A percentile compares a stretch with the other conserved stretches of the same genome.
Conservation (phyloP, 2,329 filamentous ascomycete genomes). For the Colletotrichum shisoi region DNA sequence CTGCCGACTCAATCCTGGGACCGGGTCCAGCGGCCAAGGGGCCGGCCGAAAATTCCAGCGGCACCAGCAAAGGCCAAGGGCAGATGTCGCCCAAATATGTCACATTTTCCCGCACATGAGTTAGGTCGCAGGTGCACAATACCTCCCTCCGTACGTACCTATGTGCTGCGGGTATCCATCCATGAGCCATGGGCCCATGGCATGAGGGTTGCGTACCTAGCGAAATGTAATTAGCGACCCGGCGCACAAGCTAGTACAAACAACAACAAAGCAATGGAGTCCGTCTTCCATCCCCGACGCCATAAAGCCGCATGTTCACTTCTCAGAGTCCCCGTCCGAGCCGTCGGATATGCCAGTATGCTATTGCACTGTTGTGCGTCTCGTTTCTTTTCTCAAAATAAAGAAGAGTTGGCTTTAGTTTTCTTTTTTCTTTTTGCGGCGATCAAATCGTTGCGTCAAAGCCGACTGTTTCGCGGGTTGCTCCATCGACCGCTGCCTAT, state of each 20-base stretch:
- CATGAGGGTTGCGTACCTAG: neutral
- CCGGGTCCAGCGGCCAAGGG: slow-evolving; percentile 18
- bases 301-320: neutral
- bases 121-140: too few relatives aligned
- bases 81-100: slow-evolving; percentile 2
- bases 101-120: neutral
- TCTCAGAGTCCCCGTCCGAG: neutral
- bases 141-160: neutral
- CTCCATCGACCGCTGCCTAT: neutral
- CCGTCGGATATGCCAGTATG: neutral
- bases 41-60: slow-evolving; percentile 35
- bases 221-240: neutral
- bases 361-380: neutral
- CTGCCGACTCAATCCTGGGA: neutral
- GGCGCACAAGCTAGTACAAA: neutral
- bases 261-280: slow-evolving; percentile 1
- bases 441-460: neutral
- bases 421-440: too few relatives aligned
- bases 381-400: too few relatives aligned
- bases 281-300: too few relatives aligned
- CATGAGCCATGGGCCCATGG: neutral
- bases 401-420: too few relatives aligned
- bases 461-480: neutral
- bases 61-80: slow-evolving; percentile 12
- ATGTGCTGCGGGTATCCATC: neutral